Conservation (phyloP, 805 yeast genomes). For the Ogataea pilisensis region DNA sequence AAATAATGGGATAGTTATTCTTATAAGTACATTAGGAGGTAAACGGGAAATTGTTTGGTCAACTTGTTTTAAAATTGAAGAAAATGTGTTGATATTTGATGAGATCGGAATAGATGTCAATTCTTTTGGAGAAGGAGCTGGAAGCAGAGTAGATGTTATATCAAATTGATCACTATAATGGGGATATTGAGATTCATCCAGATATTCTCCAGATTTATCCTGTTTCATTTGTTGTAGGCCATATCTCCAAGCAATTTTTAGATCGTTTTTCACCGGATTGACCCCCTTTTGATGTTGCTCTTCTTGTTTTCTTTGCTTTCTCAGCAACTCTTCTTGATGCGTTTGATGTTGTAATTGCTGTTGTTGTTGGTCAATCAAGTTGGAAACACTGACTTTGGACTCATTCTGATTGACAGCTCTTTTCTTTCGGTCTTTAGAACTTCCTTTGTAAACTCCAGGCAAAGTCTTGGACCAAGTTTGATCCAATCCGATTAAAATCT, state of each 20-base stretch:
- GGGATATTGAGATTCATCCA: slow-evolving; percentile 37
- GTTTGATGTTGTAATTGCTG: slow-evolving; percentile 11
- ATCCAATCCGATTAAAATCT: slow-evolving; percentile 58
- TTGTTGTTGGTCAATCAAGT: slow-evolving; percentile 42
- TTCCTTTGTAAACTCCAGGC: slow-evolving; percentile 75
- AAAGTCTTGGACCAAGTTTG: slow-evolving; percentile 60
- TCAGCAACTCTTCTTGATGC: neutral
- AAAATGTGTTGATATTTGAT: slow-evolving; percentile 10
- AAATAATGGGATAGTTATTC: slow-evolving; percentile 73
- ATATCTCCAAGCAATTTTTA: slow-evolving; percentile 95
- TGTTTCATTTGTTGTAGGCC: slow-evolving; percentile 45
- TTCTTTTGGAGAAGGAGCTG: slow-evolving; percentile 62
- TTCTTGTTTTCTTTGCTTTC: slow-evolving; percentile 6
- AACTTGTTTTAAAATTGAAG: slow-evolving; percentile 37
- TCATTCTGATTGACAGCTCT: slow-evolving; percentile 53
- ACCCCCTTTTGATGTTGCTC: no score
- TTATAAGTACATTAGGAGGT: slow-evolving; percentile 43
- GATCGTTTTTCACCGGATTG: slow-evolving; percentile 34
- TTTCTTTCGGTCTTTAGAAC: slow-evolving; percentile 61
- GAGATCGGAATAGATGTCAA: slow-evolving; percentile 48
- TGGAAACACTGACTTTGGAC: slow-evolving; percentile 63
- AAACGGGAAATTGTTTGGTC: slow-evolving; percentile 36
- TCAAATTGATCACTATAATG: slow-evolving; percentile 68
- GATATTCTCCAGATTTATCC: slow-evolving; percentile 21
- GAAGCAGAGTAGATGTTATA: slow-evolving; percentile 64